phyloP scores from a whole-genome alignment of 495 filamentous ascomycete genomes.

The Trichoderma virens region DNA sequence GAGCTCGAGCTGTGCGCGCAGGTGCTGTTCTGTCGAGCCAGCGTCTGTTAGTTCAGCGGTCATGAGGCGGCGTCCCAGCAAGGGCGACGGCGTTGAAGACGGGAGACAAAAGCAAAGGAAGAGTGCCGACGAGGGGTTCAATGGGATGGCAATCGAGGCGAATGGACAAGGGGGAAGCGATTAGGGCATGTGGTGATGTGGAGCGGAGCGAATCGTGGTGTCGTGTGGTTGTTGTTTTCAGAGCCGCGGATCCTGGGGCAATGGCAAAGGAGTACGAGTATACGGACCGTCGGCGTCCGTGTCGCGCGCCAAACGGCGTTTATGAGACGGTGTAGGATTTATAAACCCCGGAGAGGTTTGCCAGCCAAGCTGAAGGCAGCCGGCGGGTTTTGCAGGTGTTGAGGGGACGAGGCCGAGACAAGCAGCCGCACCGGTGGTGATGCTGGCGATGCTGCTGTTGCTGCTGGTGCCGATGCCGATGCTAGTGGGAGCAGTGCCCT shows the following conservation, averaged over 20 bases:
- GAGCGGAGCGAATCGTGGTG: background rate
- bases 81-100: background rate
- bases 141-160: background rate
- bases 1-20: slow-evolving; percentile 11
- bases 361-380: background rate
- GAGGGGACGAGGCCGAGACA: background rate
- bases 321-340: background rate
- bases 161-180: background rate
- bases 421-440: background rate
- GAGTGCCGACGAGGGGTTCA: background rate
- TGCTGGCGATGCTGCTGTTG: background rate
- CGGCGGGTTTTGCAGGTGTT: background rate
- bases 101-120: background rate
- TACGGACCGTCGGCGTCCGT: background rate
- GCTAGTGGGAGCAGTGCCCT: background rate
- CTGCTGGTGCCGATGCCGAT: background rate
- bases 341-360: background rate
- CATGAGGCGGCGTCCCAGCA: background rate
- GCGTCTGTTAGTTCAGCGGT: background rate
- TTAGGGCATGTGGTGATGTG: background rate
- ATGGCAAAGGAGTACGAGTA: background rate
- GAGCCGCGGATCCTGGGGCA: background rate
- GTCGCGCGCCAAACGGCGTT: background rate
- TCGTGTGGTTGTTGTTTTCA: background rate
- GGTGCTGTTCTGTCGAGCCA: background rate